A percentile compares a stretch with the other conserved stretches of the same genome.
phyloP scores from a whole-genome alignment of 805 yeast species.

The Ogataea glucozyma region DNA sequence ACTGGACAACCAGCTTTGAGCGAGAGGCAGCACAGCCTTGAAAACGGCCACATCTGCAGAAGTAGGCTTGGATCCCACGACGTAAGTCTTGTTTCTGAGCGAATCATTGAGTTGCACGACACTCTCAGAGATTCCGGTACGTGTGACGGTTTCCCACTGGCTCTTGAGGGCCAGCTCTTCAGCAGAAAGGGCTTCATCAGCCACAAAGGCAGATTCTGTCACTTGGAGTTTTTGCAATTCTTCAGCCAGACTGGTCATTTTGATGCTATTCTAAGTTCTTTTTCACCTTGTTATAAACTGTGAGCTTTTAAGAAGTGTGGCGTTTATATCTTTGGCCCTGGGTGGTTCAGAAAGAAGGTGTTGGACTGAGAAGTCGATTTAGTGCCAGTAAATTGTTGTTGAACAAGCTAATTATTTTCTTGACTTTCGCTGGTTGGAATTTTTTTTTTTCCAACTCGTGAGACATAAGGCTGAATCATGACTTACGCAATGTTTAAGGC shows the following conservation, averaged over 20 bases:
- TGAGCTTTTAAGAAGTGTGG: too few relatives aligned
- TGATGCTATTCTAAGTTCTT: too few relatives aligned
- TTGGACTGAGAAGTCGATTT: too few relatives aligned
- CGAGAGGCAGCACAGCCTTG: constrained; percentile 61
- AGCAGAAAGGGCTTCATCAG: constrained; percentile 30
- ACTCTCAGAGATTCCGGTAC: constrained; percentile 57
- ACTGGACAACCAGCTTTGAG: constrained; percentile 51
- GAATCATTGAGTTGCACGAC: constrained; percentile 64
- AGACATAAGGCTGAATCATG: too few relatives aligned
- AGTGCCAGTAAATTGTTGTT: too few relatives aligned
- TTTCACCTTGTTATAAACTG: too few relatives aligned
- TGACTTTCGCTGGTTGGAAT: too few relatives aligned
- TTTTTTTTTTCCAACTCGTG: too few relatives aligned
- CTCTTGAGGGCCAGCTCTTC: constrained; percentile 61
- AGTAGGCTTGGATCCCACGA: constrained; percentile 67
- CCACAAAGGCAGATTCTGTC: constrained; percentile 4
- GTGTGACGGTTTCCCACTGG: constrained; percentile 78
- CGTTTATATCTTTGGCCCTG: too few relatives aligned
- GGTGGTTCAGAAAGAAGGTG: too few relatives aligned
- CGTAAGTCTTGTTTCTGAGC: constrained; percentile 68
- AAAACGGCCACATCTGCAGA: constrained; percentile 73
- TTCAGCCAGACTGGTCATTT: constrained; percentile 33
- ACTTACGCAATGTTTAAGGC: too few relatives aligned
- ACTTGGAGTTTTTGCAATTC: constrained; percentile 33
- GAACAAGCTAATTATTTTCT: too few relatives aligned